Evolutionary conservation across 2,329 filamentous ascomycete genomes (phyloP).

Genomic region (Talaromyces marneffei): DNA sequence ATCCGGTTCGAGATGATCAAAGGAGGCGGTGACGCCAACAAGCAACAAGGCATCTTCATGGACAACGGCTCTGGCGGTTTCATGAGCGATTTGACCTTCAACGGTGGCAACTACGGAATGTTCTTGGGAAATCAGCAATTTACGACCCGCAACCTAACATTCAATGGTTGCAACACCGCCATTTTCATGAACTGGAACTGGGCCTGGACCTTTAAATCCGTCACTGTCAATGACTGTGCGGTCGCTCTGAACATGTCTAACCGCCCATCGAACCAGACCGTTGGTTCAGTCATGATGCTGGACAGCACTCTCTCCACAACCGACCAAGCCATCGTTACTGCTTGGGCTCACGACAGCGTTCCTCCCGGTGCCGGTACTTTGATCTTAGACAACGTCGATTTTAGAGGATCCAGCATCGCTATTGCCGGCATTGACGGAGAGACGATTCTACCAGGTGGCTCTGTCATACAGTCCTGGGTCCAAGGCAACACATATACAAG

Average conservation of each 20-base stretch:
- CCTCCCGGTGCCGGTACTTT: constrained; percentile 71
- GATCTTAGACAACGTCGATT: constrained; percentile 85
- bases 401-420: constrained; percentile 62
- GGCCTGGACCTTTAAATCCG: constrained; percentile 73
- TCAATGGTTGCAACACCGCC: constrained; percentile 75
- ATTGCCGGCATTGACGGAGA: constrained; percentile 55
- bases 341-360: constrained; percentile 59
- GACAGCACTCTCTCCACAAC: constrained; percentile 77
- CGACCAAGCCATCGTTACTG: constrained; percentile 67
- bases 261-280: constrained; percentile 60
- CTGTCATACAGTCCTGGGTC: constrained; percentile 64
- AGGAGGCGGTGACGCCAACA: constrained; percentile 58
- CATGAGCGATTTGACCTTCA: constrained; percentile 77
- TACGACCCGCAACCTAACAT: constrained; percentile 74
- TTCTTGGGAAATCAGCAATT: constrained; percentile 86
- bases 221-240: constrained; percentile 68
- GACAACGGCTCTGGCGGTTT: constrained; percentile 81
- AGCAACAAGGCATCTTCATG: constrained; percentile 74
- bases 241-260: constrained; percentile 74
- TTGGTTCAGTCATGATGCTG: constrained; percentile 77
- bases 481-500: constrained; percentile 70
- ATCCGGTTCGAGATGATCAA: constrained; percentile 73
- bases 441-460: constrained; percentile 62
- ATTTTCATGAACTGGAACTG: constrained; percentile 92
- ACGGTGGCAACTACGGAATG: constrained; percentile 70